Evolutionary conservation across 495 filamentous ascomycete species (phyloP), one percentile per base, ranked within the genome.

Genomic region (Penicillium bovifimosum): DNA sequence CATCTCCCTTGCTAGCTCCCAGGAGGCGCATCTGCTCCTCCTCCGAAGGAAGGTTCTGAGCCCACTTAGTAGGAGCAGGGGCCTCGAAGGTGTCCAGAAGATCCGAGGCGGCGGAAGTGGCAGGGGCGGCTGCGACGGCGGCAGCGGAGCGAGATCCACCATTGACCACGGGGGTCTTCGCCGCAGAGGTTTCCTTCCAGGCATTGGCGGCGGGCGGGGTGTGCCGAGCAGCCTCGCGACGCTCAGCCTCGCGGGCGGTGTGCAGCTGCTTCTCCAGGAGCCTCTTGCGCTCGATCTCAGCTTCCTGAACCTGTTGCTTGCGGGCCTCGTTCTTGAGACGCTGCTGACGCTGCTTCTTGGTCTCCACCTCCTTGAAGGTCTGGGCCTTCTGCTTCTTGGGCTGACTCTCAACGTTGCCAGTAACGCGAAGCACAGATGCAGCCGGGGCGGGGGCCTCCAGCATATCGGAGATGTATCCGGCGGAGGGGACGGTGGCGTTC

Each of bases 271-370:
- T 85, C 70, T 96, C 89, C 54, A 86, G 70, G 51, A 86, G 69
- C 34, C 77, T 75, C 61, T 85, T 80, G 59, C 90, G 81, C 61
- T 87, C 74, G 56, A 82, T 78, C 72, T 96, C 90, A 1, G 83
- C 80, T 52, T 84, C 82, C 68, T 87, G 86, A 24, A 88, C 84
- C 41, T 78, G 70, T 38, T 77, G 69, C 75, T 88, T 88, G 48
- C 80, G 78, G 36, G 80, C 82, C 71, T 95, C 89, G 44, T 79
- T 82, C 80, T 92, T 96, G 66, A 83, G 77, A 32, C 81, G 79
- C 71, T 93, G 88, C 74, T 93, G 88, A 43, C 90, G 83, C 72
- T 92, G 87, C 77, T 95, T 96, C 84, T 96, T 95, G 24, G 84
- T 87, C 71, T 91, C 86, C 10, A 76, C 78, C 46, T 70, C 65